Conservation (phyloP, 2,329 filamentous ascomycete species). For the Rutstroemia sp. region DNA sequence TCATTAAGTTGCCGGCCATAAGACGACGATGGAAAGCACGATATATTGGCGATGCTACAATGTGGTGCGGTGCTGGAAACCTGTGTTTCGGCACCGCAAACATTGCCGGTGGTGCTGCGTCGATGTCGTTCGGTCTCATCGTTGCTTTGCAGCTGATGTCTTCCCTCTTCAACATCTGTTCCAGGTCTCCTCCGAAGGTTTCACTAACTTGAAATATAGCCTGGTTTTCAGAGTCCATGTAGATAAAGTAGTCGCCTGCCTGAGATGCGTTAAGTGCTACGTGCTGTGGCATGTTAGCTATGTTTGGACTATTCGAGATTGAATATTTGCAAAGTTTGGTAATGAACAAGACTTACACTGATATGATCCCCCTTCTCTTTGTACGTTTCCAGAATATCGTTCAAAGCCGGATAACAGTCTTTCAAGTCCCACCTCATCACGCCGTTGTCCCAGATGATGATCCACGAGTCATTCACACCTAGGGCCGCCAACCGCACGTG, state of each 20-base stretch:
- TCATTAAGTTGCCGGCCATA: not conserved
- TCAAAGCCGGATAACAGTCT: not conserved
- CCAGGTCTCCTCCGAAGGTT: not conserved
- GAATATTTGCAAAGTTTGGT: not conserved
- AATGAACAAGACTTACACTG: not conserved
- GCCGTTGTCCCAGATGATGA: not conserved
- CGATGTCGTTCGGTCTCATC: not conserved
- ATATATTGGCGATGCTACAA: not conserved
- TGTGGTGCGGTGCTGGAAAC: not conserved
- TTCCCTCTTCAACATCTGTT: not conserved
- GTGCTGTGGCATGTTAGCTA: not conserved
- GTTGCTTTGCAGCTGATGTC: not conserved
- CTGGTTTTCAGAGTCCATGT: not conserved
- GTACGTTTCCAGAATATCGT: not conserved
- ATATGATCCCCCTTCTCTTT: not conserved
- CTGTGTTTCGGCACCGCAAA: no score
- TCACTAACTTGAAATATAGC: not conserved
- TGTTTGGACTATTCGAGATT: not conserved
- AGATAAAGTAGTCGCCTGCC: not conserved
- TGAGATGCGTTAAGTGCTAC: not conserved
- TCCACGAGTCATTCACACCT: not conserved
- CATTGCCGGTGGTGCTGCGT: not conserved
- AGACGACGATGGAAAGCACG: no score
- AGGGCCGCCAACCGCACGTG: not conserved
- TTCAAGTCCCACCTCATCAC: not conserved